Percentiles rank a stretch among this genome's conserved stretches.
phyloP scores from a whole-genome alignment of 305 asterid genomes.

The Solanum aculeatissimum region DNA sequence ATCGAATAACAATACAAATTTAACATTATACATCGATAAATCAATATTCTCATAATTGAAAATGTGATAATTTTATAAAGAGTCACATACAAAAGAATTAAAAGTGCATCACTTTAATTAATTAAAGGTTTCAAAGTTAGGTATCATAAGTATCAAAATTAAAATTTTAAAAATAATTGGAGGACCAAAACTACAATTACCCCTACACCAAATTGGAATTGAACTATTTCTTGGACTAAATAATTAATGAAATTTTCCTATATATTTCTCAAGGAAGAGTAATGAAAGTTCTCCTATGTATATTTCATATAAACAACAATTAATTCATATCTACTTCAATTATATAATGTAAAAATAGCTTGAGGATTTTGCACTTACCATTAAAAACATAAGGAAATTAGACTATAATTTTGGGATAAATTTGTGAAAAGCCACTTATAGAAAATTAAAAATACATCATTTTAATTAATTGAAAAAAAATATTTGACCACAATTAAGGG shows the following conservation, averaged over 20 bases:
- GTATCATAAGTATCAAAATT: neutral
- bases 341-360: neutral
- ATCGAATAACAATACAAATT: neutral
- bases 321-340: neutral
- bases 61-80: neutral
- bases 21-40: neutral
- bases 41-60: neutral
- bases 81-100: neutral
- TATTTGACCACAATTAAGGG: neutral
- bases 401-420: neutral
- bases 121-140: neutral
- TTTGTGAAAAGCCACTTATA: neutral
- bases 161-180: neutral
- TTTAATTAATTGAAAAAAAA: no score
- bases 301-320: neutral
- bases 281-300: neutral
- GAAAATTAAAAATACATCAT: neutral
- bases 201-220: neutral
- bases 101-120: neutral
- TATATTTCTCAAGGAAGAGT: neutral
- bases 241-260: neutral
- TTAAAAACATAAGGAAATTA: neutral
- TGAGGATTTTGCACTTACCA: neutral
- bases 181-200: neutral
- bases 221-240: neutral